Evolutionary conservation across 176 grass and related monocot genomes (phyloP).

Genomic region (Ampelocalamus luodianensis): DNA sequence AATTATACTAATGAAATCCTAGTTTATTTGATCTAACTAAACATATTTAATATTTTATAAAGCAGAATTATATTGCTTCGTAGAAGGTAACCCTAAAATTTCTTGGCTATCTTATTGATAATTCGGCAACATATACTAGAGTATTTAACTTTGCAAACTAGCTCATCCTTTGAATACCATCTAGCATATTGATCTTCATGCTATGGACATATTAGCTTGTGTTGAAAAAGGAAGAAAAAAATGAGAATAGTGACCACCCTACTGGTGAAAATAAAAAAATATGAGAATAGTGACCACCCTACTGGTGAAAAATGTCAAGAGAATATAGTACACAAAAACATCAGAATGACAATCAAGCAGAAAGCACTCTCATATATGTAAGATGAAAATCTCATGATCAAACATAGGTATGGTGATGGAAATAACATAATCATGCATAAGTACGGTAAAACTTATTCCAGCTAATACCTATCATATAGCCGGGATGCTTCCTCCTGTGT

Average conservation of each 20-base stretch:
- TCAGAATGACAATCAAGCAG: neutral
- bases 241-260: neutral
- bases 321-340: conserved; percentile 14
- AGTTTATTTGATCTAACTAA: conserved; percentile 1
- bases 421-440: conserved; percentile 20
- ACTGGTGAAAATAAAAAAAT: neutral
- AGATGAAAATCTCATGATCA: conserved; percentile 21
- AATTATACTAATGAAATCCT: conserved; percentile 1
- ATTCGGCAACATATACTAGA: neutral
- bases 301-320: neutral
- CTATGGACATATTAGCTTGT: neutral
- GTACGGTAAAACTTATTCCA: conserved; percentile 14
- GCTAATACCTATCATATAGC: conserved; percentile 94
- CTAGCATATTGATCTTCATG: neutral
- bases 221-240: conserved; percentile 9
- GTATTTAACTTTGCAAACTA: conserved; percentile 30
- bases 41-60: neutral
- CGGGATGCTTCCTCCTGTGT: conserved; percentile 93
- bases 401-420: conserved; percentile 14
- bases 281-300: neutral
- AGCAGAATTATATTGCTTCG: conserved; percentile 3
- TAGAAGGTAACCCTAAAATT: conserved; percentile 5
- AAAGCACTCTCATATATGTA: neutral
- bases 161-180: neutral
- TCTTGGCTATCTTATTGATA: neutral